A percentile compares a stretch with the other conserved stretches of the same genome.
Conservation (phyloP, 2,329 filamentous ascomycete species). For the Colletotrichum sp. region DNA sequence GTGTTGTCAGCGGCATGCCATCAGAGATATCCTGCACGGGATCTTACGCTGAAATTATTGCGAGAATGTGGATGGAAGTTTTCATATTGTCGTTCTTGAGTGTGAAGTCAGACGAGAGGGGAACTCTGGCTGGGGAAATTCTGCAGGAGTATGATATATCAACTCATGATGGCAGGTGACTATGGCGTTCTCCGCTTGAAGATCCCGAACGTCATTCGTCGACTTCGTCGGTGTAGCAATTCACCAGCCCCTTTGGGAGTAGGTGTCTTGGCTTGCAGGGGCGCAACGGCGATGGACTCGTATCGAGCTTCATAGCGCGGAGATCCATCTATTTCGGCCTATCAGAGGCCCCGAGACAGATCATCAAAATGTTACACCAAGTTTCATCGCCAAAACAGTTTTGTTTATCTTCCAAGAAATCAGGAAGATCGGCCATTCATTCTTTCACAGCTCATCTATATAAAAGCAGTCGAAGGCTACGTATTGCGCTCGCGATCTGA, state of each 20-base stretch:
- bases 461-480: neutral
- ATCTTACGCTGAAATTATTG: neutral
- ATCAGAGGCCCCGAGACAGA: neutral
- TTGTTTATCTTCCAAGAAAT: neutral
- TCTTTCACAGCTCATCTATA: neutral
- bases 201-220: neutral
- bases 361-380: neutral
- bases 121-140: neutral
- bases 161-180: neutral
- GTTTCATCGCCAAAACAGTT: neutral
- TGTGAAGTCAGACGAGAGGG: neutral
- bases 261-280: neutral
- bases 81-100: neutral
- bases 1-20: fast-evolving
- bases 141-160: neutral
- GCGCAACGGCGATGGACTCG: neutral
- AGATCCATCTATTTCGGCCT: neutral
- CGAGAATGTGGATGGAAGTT: neutral
- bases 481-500: neutral
- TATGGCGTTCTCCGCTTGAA: neutral
- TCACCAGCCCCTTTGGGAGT: neutral
- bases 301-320: neutral
- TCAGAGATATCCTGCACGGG: fast-evolving
- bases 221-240: neutral
- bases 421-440: neutral